These are phyloP conservation scores for Westerdykella sp. DNA, from an alignment of 2,329 filamentous ascomycete genomes.

Conservation along the genomic window DNA sequence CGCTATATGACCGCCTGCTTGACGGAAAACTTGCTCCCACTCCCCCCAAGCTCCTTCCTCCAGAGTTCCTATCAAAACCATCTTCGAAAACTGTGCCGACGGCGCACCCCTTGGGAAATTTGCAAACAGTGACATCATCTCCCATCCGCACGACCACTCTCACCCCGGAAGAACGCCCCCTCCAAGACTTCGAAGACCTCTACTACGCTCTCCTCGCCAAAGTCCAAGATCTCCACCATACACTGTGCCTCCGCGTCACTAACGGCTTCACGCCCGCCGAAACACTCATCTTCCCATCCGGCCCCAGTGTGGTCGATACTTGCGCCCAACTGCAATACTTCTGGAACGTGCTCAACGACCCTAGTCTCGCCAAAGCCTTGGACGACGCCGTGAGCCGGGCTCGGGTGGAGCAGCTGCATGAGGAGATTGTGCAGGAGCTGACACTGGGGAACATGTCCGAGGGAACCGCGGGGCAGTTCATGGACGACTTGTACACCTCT, in stretches of 20 bases:
- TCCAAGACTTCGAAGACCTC: constrained; percentile 30
- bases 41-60: not conserved
- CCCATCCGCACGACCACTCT: constrained; percentile 54
- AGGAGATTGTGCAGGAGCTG: constrained; percentile 12
- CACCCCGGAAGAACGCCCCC: constrained; percentile 51
- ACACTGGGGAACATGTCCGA: constrained; percentile 8
- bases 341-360: constrained; percentile 24
- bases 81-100: constrained; percentile 7
- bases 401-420: constrained; percentile 12
- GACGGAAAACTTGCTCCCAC: constrained; percentile 15
- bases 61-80: not conserved
- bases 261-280: constrained; percentile 18
- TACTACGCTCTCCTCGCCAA: constrained; percentile 26
- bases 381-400: constrained; percentile 20
- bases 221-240: constrained; percentile 21
- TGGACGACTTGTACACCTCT: constrained; percentile 12
- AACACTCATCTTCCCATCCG: constrained; percentile 8
- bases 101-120: constrained; percentile 9
- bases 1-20: constrained; percentile 31
- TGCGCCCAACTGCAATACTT: constrained; percentile 12
- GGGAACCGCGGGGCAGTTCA: constrained; percentile 9
- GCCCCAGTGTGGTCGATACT: constrained; percentile 11
- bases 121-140: constrained; percentile 4
- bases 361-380: constrained; percentile 17
- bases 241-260: constrained; percentile 16